Conservation (phyloP, 176 grass and related monocot species). For the Saccharum officinarum region DNA sequence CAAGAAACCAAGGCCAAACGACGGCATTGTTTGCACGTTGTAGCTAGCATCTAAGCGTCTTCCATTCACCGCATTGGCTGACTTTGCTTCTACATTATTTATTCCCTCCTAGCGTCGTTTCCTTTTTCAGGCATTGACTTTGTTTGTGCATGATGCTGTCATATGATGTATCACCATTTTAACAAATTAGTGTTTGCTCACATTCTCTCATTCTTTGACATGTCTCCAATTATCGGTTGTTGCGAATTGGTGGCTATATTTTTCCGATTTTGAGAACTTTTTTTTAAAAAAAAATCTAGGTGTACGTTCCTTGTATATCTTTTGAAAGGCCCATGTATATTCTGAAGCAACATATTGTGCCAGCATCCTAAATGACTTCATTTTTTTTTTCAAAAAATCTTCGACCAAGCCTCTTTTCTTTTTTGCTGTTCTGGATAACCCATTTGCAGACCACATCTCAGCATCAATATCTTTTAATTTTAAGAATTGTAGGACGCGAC, state of each 20-base stretch:
- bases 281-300: background rate
- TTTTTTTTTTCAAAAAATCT: background rate
- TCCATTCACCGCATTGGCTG: conserved; percentile 77
- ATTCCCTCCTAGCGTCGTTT: background rate
- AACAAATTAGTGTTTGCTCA: conserved; percentile 9
- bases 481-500: background rate
- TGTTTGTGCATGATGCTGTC: background rate
- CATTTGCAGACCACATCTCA: background rate
- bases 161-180: conserved; percentile 14
- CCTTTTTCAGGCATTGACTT: conserved; percentile 40
- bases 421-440: background rate
- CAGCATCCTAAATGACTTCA: conserved; percentile 1
- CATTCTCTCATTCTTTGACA: background rate
- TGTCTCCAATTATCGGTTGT: conserved; percentile 22
- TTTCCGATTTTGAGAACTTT: background rate
- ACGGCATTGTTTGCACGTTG: conserved; percentile 5
- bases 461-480: background rate
- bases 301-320: background rate
- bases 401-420: background rate
- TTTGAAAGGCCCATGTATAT: background rate
- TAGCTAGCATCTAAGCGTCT: conserved; percentile 44
- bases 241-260: background rate
- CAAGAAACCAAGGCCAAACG: background rate
- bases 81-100: conserved; percentile 50
- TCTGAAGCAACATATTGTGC: background rate